These are phyloP conservation scores for Colletotrichum tofieldiae DNA, from an alignment of 2,329 filamentous ascomycete genomes.

Conservation along the genomic window DNA sequence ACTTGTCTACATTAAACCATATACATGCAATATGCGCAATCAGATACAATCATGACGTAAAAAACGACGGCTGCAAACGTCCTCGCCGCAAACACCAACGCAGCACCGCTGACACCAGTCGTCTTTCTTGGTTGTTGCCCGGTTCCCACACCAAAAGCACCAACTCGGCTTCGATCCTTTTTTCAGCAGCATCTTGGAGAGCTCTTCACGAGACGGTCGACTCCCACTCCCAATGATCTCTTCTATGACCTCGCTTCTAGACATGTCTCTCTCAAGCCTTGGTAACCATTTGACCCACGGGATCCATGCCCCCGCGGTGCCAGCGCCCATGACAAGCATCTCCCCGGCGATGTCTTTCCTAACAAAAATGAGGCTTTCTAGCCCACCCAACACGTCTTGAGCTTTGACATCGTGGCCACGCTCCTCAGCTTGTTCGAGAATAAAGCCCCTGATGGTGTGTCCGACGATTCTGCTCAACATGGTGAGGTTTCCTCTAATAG, in stretches of 20 bases:
- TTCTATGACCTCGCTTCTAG: constrained; percentile 20
- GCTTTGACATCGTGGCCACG: constrained; percentile 12
- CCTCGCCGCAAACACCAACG: constrained; percentile 24
- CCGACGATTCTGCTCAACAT: constrained; percentile 37
- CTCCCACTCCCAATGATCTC: constrained; percentile 20
- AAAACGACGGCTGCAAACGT: constrained; percentile 20
- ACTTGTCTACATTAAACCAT: background rate
- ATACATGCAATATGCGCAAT: background rate
- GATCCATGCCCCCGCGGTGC: constrained; percentile 33
- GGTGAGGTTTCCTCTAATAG: constrained; percentile 18
- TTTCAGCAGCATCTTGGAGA: constrained; percentile 11
- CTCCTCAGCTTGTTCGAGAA: constrained; percentile 17
- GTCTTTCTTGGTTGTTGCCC: constrained; percentile 11
- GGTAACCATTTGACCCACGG: constrained; percentile 43
- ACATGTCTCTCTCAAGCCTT: constrained; percentile 39
- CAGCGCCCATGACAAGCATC: constrained; percentile 35
- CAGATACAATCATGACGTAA: constrained; percentile 14
- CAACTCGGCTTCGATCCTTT: constrained; percentile 26
- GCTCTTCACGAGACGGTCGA: constrained; percentile 13
- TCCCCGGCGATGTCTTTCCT: constrained; percentile 38
- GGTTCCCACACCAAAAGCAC: constrained; percentile 41
- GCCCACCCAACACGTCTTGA: constrained; percentile 22
- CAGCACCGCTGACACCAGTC: constrained; percentile 40
- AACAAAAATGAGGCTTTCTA: constrained; percentile 35
- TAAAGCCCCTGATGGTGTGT: constrained; percentile 12